Conservation (phyloP, 1,139 yeast genomes). For the Saccharomycopsis phalli region DNA sequence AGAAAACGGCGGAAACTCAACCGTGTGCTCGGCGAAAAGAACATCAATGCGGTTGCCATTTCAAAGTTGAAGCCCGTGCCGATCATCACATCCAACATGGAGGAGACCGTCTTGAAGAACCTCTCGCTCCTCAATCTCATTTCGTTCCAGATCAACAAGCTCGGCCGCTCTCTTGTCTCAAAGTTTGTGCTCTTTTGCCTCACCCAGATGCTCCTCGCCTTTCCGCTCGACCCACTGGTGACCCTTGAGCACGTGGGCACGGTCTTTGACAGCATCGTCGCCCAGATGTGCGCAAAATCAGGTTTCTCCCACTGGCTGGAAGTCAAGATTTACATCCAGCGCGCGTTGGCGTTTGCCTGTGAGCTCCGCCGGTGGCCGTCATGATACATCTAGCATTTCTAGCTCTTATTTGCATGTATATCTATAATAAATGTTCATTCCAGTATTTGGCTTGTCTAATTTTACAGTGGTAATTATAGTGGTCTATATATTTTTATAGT, state of each 20-base stretch:
- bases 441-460: too few species aligned
- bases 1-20: constrained; percentile 3
- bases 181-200: constrained; percentile 3
- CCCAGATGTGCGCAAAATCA: not conserved
- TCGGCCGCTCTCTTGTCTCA: constrained; percentile 1
- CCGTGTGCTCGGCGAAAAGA: not conserved
- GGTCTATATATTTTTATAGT: too few species aligned
- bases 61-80: not conserved
- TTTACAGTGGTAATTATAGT: too few species aligned
- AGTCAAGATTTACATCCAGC: too few species aligned
- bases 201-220: constrained; percentile 1
- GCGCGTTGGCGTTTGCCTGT: too few species aligned
- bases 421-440: too few species aligned
- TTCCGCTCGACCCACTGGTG: constrained; percentile 1
- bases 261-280: not conserved
- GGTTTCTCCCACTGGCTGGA: not conserved
- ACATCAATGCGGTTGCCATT: not conserved
- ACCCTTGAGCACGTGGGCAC: too few species aligned
- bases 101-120: constrained; percentile 2
- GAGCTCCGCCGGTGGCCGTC: too few species aligned
- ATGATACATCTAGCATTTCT: too few species aligned
- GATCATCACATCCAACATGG: not conserved
- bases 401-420: too few species aligned
- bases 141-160: constrained; percentile 2
- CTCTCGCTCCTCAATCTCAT: not conserved